A percentile compares a stretch with the other conserved stretches of the same genome.
Evolutionary conservation across 192 early-diverging fungal species (phyloP).

Genomic region (Backusella mclennaniae): DNA sequence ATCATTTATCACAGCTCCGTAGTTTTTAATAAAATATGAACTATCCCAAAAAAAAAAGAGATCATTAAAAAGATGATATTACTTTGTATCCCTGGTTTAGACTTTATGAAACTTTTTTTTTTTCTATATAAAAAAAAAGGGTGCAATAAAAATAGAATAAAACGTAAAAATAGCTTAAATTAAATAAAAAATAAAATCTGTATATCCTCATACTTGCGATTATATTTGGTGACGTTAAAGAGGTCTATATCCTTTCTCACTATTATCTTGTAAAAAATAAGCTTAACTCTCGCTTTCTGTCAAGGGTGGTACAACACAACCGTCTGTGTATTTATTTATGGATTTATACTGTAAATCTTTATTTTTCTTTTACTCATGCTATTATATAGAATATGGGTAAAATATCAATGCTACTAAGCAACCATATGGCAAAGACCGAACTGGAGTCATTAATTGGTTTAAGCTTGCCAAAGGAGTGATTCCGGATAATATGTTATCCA

Average conservation of each 20-base stretch:
- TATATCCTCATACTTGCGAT: neutral
- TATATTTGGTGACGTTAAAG: too few relatives aligned
- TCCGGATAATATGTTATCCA: constrained; percentile 1
- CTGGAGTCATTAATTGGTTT: too few relatives aligned
- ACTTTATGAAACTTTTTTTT: neutral
- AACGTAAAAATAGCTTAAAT: neutral
- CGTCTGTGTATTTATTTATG: neutral
- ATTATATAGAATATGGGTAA: neutral
- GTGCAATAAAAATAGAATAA: neutral
- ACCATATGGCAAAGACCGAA: too few relatives aligned
- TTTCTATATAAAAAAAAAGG: neutral
- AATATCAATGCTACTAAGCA: neutral
- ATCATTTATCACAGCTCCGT: neutral
- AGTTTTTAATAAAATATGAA: neutral
- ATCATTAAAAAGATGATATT: neutral
- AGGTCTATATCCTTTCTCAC: too few relatives aligned
- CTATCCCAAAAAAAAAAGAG: neutral
- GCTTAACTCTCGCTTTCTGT: too few relatives aligned
- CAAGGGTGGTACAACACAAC: too few relatives aligned
- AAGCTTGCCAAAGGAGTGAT: neutral
- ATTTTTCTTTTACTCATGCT: neutral
- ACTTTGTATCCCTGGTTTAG: neutral
- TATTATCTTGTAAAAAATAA: too few relatives aligned
- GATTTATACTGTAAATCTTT: neutral
- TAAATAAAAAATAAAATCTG: neutral